phyloP scores from a whole-genome alignment of 345 rosid genomes.

The Sonneratia caseolaris region DNA sequence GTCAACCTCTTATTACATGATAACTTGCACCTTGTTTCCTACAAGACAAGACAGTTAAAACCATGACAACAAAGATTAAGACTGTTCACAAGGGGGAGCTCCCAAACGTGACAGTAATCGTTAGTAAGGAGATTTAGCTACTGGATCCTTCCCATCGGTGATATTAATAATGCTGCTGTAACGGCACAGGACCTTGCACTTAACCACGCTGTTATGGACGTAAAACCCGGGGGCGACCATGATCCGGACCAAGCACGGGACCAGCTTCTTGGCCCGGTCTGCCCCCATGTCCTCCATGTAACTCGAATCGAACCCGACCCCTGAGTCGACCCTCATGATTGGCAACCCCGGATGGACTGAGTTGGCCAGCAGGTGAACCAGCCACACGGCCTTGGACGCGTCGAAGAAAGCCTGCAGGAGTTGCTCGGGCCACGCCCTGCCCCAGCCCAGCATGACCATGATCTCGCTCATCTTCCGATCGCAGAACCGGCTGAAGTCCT shows the following conservation, averaged over 20 bases:
- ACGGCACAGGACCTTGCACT: conserved; percentile 87
- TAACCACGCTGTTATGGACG: conserved; percentile 70
- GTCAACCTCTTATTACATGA: background rate
- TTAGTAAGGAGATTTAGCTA: background rate
- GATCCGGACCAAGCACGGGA: conserved; percentile 48
- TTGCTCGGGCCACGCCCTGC: conserved; percentile 86
- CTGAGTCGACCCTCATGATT: conserved; percentile 64
- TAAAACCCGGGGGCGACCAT: conserved; percentile 97
- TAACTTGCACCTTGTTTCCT: background rate
- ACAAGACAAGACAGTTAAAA: background rate
- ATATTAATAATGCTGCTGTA: conserved; percentile 18
- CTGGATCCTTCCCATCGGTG: background rate
- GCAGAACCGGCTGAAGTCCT: conserved; percentile 82
- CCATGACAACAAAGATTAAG: background rate
- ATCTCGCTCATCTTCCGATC: conserved; percentile 96
- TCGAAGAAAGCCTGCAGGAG: conserved; percentile 71
- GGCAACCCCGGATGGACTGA: conserved; percentile 78
- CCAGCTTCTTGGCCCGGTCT: conserved; percentile 17
- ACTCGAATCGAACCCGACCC: conserved; percentile 47
- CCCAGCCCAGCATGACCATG: conserved; percentile 76
- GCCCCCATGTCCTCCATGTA: conserved; percentile 81
- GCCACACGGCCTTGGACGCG: conserved; percentile 82
- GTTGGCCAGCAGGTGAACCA: conserved; percentile 80
- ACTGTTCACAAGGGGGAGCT: background rate
- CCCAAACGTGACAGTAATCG: background rate